Evolutionary conservation across 1,139 yeast species (phyloP).

Genomic region (Debaryomyces subglobosus): DNA sequence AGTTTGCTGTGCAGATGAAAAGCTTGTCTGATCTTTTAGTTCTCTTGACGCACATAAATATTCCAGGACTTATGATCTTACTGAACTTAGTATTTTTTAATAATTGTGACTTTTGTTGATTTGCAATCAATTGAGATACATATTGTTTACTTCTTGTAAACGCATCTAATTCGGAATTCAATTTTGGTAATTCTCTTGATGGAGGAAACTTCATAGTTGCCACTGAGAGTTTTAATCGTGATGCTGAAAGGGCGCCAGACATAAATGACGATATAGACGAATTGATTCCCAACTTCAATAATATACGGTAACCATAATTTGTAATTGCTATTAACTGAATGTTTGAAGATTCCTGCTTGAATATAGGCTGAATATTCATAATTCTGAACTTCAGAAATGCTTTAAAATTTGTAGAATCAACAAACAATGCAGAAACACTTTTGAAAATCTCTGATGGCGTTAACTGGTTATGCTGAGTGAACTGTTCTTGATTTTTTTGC

Average conservation of each 20-base stretch:
- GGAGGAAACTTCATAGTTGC: constrained; percentile 76
- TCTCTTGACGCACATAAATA: constrained; percentile 58
- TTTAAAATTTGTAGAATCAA: constrained; percentile 44
- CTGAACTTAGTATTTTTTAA: constrained; percentile 50
- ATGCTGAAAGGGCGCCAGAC: constrained; percentile 25
- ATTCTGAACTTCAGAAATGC: constrained; percentile 55
- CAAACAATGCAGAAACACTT: constrained; percentile 60
- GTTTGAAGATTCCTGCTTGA: constrained; percentile 65
- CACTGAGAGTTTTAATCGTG: constrained; percentile 43
- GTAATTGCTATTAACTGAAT: constrained; percentile 86
- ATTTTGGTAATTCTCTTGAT: constrained; percentile 60
- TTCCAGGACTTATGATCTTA: constrained; percentile 78
- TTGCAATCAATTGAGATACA: constrained; percentile 42
- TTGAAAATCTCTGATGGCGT: constrained; percentile 55
- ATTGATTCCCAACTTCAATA: constrained; percentile 52
- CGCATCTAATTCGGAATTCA: constrained; percentile 52
- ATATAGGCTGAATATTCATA: constrained; percentile 64
- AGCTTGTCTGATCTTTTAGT: constrained; percentile 53
- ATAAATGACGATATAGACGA: constrained; percentile 34
- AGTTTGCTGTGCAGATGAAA: constrained; percentile 80
- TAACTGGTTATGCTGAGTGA: constrained; percentile 41
- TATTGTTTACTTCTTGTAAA: constrained; percentile 49
- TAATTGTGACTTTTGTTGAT: constrained; percentile 49
- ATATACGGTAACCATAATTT: constrained; percentile 79
- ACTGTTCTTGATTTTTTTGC: constrained; percentile 39